Evolutionary conservation across 78 protist species (phyloP).

Genomic region (Dictyostelium discoideum): dicty_2.7 NC_007091.3:4860001-4860500

Average conservation of each 20-base stretch:
- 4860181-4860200: no score
- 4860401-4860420: background rate
- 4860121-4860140: background rate
- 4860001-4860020: background rate
- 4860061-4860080: background rate
- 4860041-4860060: no score
- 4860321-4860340: background rate
- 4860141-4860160: background rate
- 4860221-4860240: background rate
- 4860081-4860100: background rate
- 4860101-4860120: background rate
- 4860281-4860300: background rate
- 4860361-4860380: background rate
- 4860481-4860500: no score
- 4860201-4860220: background rate
- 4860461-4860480: background rate
- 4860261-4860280: background rate
- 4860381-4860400: no score
- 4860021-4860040: background rate
- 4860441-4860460: conserved; percentile 16
- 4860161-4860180: background rate
- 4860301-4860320: background rate
- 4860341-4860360: background rate
- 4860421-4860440: background rate
- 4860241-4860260: background rate